phyloP scores from a whole-genome alignment of 371 early-diverging fungal species.

The Fennellomyces sp. region DNA sequence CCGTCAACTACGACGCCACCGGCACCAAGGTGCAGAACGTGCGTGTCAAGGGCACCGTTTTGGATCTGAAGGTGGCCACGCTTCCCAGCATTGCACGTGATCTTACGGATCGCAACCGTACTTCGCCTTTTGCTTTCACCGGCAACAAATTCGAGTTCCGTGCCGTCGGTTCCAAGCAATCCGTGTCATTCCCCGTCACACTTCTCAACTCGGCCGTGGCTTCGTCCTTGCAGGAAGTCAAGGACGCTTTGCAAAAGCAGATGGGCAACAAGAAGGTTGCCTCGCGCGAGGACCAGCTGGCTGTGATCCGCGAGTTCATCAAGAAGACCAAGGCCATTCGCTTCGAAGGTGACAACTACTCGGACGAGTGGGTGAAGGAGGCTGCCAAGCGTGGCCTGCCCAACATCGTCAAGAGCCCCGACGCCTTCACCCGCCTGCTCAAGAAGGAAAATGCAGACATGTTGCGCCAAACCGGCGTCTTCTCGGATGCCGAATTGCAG shows the following conservation, averaged over 20 bases:
- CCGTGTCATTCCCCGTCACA: constrained; percentile 94
- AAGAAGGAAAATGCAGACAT: constrained; percentile 73
- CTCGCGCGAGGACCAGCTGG: constrained; percentile 85
- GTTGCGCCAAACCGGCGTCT: constrained; percentile 81
- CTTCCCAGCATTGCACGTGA: constrained; percentile 94
- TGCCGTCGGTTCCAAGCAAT: constrained; percentile 98
- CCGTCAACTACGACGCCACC: constrained; percentile 80
- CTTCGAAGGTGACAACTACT: constrained; percentile 98
- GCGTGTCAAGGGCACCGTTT: constrained; percentile 91
- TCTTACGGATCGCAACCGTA: constrained; percentile 98
- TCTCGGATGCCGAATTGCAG: constrained; percentile 83
- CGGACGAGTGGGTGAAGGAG: constrained; percentile 78
- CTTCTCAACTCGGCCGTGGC: constrained; percentile 94
- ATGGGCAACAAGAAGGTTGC: constrained; percentile 80
- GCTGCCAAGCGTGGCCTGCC: constrained; percentile 90
- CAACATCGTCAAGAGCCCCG: constrained; percentile 88
- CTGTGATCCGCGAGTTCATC: constrained; percentile 86
- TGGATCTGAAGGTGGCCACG: constrained; percentile 93
- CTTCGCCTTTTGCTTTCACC: constrained; percentile 98
- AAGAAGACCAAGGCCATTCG: constrained; percentile 83
- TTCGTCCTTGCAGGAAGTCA: constrained; percentile 76
- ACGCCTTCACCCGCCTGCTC: constrained; percentile 83
- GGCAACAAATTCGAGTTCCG: constrained; percentile 99
- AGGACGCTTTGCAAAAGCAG: constrained; percentile 70
- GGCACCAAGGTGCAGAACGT: constrained; percentile 83